Conservation (phyloP, 306 rosid species). For the Argentina anserina region DNA sequence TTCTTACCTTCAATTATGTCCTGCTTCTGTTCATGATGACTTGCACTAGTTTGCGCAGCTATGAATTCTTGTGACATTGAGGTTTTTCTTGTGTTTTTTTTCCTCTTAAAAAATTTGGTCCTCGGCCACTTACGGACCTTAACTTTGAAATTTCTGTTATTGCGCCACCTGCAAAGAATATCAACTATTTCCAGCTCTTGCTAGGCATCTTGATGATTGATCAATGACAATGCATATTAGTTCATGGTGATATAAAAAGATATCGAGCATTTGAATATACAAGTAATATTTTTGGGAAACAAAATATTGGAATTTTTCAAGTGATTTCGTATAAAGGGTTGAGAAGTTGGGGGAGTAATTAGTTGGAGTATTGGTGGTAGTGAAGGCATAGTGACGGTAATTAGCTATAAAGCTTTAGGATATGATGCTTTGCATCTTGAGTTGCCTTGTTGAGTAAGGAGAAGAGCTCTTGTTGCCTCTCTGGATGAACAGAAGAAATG, state of each 20-base stretch:
- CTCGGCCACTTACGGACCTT: not conserved
- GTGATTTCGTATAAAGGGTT: too few relatives aligned
- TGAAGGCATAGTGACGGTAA: not conserved
- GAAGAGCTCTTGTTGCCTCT: slow-evolving; percentile 32
- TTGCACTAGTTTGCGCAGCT: not conserved
- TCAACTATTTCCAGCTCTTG: not conserved
- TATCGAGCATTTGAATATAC: not conserved
- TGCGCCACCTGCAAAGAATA: not conserved
- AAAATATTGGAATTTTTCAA: too few relatives aligned
- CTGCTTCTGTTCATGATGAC: not conserved
- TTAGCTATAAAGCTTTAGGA: not conserved
- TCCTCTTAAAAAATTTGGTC: not conserved
- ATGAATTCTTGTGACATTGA: not conserved
- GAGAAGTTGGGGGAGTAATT: not conserved
- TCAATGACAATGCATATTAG: too few relatives aligned
- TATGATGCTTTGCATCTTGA: too few relatives aligned
- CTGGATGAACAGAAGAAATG: slow-evolving; percentile 7
- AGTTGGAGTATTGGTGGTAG: not conserved
- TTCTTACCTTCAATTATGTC: not conserved
- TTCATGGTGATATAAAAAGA: too few relatives aligned
- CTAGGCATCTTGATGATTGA: not conserved
- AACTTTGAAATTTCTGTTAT: not conserved
- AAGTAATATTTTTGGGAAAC: too few relatives aligned
- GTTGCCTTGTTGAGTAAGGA: slow-evolving; percentile 8
- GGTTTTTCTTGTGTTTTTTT: not conserved